Evolutionary conservation across 2,329 filamentous ascomycete species (phyloP), one percentile per base, ranked within the genome.

Genomic region (Trichoderma oligosporum): DNA sequence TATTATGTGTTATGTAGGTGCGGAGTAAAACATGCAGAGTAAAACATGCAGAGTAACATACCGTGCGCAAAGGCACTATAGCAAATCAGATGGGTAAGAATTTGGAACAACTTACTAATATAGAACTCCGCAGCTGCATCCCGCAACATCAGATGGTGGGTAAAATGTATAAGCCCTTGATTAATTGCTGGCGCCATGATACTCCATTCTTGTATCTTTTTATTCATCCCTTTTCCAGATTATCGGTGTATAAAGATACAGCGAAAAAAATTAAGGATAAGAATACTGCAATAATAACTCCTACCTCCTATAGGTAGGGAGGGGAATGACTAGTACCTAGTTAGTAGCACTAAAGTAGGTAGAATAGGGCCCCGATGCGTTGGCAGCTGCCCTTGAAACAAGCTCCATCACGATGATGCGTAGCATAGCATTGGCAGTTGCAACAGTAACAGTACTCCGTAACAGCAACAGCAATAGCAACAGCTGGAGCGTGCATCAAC

Each of bases 341-440:
- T n/a, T n/a, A n/a, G n/a, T n/a, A n/a, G n/a, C n/a, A n/a, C n/a
- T n/a, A n/a, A n/a, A n/a, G n/a, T n/a, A n/a, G n/a, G 6, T 31
- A n/a, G 24, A 55, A 55, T 55, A 55, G 52, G 52, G 41, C 31
- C 41, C 52, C 36, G 22, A 38, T 38, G 52, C 41, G 38, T 20
- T 38, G 47, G 52, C 52, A 29, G 52, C 41, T 55, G 52, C 52
- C 52, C 52, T 55, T 55, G 41, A 46, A 55, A 55, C 52, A 35
- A 44, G 41, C 39, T 45, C 51, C 41, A 22, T 45, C 31, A 14
- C 29, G 39, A 52, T 44, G 41, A 22, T 18, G 38, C 49, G 49
- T 39, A 46, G 52, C 47, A 47, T 49, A 49, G n/a, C n/a, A n/a
- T n/a, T n/a, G n/a, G n/a, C n/a, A n/a, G n/a, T n/a, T n/a, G n/a